A percentile compares a stretch with the other conserved stretches of the same genome.
phyloP scores from a whole-genome alignment of 2,329 filamentous ascomycete species.

The Penicillium sp. region DNA sequence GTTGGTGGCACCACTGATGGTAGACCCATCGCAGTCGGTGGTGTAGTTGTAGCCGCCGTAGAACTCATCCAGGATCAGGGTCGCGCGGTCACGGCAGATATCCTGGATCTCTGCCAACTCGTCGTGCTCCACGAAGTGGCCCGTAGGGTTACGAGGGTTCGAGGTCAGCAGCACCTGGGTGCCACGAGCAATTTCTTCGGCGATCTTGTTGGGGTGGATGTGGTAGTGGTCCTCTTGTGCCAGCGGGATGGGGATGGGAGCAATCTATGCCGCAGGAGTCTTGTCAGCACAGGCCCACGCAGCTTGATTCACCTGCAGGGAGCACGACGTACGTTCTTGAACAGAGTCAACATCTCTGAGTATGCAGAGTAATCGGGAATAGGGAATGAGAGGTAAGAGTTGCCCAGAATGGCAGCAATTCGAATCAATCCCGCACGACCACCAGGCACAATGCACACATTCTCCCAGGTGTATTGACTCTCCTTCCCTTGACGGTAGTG shows the following conservation, averaged over 20 bases:
- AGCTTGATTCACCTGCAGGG: not conserved
- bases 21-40: constrained; percentile 81
- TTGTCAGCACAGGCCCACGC: constrained; percentile 7
- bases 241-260: constrained; percentile 80
- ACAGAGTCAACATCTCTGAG: constrained; percentile 93
- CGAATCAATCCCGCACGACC: constrained; percentile 89
- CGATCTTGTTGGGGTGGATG: constrained; percentile 89
- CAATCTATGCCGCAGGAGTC: constrained; percentile 63
- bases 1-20: constrained; percentile 85
- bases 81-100: constrained; percentile 84
- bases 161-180: constrained; percentile 88
- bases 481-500: constrained; percentile 84
- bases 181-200: constrained; percentile 82
- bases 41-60: constrained; percentile 97
- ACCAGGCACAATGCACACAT: constrained; percentile 92
- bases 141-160: constrained; percentile 92
- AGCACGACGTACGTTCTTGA: constrained; percentile 64
- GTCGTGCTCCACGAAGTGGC: constrained; percentile 78
- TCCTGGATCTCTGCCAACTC: constrained; percentile 89
- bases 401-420: constrained; percentile 90
- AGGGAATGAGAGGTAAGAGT: constrained; percentile 90
- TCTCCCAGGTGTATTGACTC: constrained; percentile 94
- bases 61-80: constrained; percentile 94
- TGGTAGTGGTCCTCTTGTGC: constrained; percentile 84
- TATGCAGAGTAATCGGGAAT: constrained; percentile 95